Evolutionary conservation across 805 yeast species (phyloP), one percentile per base, ranked within the genome.

Genomic region (Geotrichum ghanense): DNA sequence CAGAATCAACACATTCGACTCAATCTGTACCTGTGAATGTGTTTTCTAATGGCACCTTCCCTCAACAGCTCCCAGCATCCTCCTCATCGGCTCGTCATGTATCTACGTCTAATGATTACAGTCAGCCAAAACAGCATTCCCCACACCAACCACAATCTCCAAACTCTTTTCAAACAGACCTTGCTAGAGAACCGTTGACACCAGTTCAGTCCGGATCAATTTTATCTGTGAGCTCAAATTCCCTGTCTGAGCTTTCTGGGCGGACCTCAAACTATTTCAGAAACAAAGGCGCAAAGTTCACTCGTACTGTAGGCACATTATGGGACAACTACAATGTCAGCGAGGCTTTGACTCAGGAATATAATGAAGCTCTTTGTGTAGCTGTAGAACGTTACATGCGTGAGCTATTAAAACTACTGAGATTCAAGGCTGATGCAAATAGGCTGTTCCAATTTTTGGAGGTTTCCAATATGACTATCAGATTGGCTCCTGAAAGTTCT

Each of bases 391-490:
- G 70, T 3, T 92, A 89, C 59, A 69, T 92, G 47, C 75, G 77
- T 42, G 71, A 74, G 16, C 65, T 92, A 50, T 72, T 82, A 45
- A 63, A 70, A 16, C 66, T 74, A 3, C 72, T 85, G 42, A 73
- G 81, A 1, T 71, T 87, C 57, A 74, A 81, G 44, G 86, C 95
- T 0, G 95, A 86, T 56, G 79, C 94, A 0, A 88, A 87, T 58
- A 71, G 82, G 49, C 60, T 92, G 9, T 83, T 92, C 56, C 89
- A 83, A 51, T 92, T 92, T 60, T 77, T 90, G 50, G 98, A 92
- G 57, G 66, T 92, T 14, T 88, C 97, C 0, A 94, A 95, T 0
- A 75, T 92, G 52, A 85, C 95, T 4, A 78, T 92, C 6, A 68
- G 88, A 43, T 68, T 92, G 37, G 81, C 90, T 43, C 80, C 85